phyloP scores from a whole-genome alignment of 1,284 basidiomycete species.

The Ceratobasidium sp. region DNA sequence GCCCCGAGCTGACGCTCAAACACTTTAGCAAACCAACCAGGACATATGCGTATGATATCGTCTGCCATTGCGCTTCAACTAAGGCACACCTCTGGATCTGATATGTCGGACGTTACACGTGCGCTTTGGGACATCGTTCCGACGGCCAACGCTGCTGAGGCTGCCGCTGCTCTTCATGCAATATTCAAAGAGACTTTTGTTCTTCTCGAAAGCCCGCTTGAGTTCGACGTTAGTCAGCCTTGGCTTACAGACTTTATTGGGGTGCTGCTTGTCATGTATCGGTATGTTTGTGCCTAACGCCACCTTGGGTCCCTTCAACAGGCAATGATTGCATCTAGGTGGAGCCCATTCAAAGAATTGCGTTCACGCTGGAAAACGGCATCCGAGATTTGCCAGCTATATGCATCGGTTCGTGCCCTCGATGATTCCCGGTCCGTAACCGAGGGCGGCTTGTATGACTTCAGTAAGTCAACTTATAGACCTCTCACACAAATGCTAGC shows the following conservation, averaged over 20 bases:
- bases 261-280: constrained; percentile 20
- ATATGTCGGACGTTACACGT: constrained; percentile 23
- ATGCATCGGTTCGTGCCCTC: constrained; percentile 27
- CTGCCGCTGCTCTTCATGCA: background rate
- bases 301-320: background rate
- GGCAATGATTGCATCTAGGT: background rate
- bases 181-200: constrained; percentile 21
- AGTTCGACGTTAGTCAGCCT: constrained; percentile 31
- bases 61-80: constrained; percentile 29
- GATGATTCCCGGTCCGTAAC: constrained; percentile 25
- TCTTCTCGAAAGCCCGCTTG: constrained; percentile 17
- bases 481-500: background rate
- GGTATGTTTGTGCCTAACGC: background rate
- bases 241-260: constrained; percentile 29
- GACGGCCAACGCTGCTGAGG: background rate
- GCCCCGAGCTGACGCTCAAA: background rate
- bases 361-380: constrained; percentile 30
- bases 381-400: constrained; percentile 27
- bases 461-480: constrained; percentile 6
- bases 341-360: constrained; percentile 27
- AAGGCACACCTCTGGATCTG: constrained; percentile 19
- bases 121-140: constrained; percentile 24
- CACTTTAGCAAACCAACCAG: constrained; percentile 3
- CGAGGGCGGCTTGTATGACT: constrained; percentile 9
- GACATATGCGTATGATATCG: constrained; percentile 26